Base-by-base conservation (phyloP, 352 stramenopile species). In the Phytopythium sindhum region DNA sequence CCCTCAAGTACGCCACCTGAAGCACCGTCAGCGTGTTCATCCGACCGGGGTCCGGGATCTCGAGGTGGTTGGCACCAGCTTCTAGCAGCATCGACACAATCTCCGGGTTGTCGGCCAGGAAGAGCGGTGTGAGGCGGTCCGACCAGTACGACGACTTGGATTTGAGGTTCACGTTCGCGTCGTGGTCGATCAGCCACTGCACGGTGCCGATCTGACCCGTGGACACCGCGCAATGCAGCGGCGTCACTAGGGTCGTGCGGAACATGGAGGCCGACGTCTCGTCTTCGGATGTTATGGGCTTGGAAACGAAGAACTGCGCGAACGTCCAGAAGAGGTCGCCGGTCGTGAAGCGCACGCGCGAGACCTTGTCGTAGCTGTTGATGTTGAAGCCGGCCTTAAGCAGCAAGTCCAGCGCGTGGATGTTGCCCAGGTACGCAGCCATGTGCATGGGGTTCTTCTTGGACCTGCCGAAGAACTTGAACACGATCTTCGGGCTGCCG, bases 371-470 rank as follows among this genome's bases (percentile, higher is more conserved):
- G 45, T 78, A 81, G 50, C 74, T 77, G 45, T 92, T 83, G 7
- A 92, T 65, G 14, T 75, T 62, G 56, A 94, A 88, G 0, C 81
- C 80, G 24, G 78, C 78, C 6, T 77, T 55, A 2, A 81, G 31
- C 15, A 94, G 67, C 56, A 86, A 53, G 12, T 83, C 69, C 28
- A 92, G 72, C 23, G 83, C 80, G 45, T 77, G 66, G 19, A 89
- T 67, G 64, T 94, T 87, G 60, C 84, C 82, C n/a, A 82, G 63
- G 60, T 87, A 83, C 11, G 83, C 79, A 4, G 86, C 86, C n/a
- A 86, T 70, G 53, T 94, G 86, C 42, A 94, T 67, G 9, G 86
- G 86, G 56, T 94, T 94, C 73, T 94, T 94, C 61, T 88, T 86
- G 28, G 84, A 91, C 33, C 73, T 70, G 47, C 76, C 75, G 33